A percentile compares a stretch with the other conserved stretches of the same genome.
Evolutionary conservation across 2,329 filamentous ascomycete species (phyloP).

Genomic region (Emergomyces orientalis): DNA sequence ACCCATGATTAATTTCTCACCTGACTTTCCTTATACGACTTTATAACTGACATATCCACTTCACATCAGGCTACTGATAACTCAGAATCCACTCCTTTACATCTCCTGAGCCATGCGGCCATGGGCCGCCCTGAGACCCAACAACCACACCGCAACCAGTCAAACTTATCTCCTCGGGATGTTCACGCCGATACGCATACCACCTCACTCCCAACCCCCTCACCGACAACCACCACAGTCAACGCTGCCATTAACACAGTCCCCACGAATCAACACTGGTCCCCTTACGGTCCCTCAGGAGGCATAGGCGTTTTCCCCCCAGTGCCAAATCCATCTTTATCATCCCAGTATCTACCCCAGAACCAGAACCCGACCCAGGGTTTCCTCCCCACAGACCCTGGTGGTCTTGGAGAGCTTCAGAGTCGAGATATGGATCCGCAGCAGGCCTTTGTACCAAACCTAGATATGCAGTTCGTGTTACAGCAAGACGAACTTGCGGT

Average conservation of each 20-base stretch:
- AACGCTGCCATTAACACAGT: neutral
- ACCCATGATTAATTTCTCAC: neutral
- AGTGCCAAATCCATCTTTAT: neutral
- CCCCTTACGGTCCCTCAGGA: neutral
- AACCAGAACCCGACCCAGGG: neutral
- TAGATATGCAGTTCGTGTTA: neutral
- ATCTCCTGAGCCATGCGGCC: slow-evolving; percentile 35
- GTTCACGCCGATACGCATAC: neutral
- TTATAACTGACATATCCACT: slow-evolving; percentile 1
- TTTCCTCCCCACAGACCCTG: neutral
- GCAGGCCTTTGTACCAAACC: neutral
- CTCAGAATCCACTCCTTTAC: slow-evolving; percentile 25
- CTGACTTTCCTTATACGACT: neutral
- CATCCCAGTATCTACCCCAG: neutral
- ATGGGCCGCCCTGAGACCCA: slow-evolving; percentile 24
- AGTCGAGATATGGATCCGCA: neutral
- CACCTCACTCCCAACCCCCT: neutral
- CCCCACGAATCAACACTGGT: neutral
- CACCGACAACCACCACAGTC: neutral
- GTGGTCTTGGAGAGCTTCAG: neutral
- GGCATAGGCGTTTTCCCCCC: neutral
- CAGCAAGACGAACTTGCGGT: neutral
- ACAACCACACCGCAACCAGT: neutral
- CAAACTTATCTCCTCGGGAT: neutral
- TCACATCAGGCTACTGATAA: neutral